Base-by-base conservation (phyloP, 1,284 basidiomycete species). In the Termitomyces sp. region DNA sequence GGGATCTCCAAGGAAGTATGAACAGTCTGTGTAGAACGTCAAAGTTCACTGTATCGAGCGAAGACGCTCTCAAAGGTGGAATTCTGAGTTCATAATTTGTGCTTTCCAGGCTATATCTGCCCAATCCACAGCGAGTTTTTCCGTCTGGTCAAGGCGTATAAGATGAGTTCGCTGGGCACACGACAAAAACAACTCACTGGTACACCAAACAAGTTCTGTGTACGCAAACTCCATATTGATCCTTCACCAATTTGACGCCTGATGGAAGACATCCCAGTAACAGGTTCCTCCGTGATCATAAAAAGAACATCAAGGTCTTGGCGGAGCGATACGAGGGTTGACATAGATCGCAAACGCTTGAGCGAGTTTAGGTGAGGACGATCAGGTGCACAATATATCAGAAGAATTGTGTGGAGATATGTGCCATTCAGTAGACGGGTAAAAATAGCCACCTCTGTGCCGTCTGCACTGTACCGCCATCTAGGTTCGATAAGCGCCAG, bases 401-500 rank as follows among this genome's bases (percentile, higher is more conserved):
- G 33, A 19, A 59, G 46, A 19, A 59, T 3, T 35, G 39, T 52
- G 19, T 30, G 46, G 13, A 59, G 43, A 44, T 19, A 16, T 30
- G 34, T 43, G 24, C 50, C 49, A 38, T 53, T 35, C 18, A 59
- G 30, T 18, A 59, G 37, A n/a, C 34, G 19, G n/a, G 50, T 33
- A 50, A 59, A 59, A 31, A 50, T 45, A n/a, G 50, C 55, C 1
- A 40, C 48, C 40, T 59, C 57, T 19, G 57, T 59, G 38, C 55
- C 55, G 26, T 59, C 57, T 8, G 16, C 42, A 21, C 57, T 57
- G 40, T 59, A 59, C 28, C 45, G 46, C 57, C 57, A 59, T 41
- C 53, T 38, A 2, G 57, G 53, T 42, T 59, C 57, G 30, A 56
- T 55, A 30, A 51, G 35, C 1, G 55, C 53, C 21, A 59, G 24